Evolutionary conservation across 129 eudicot species (phyloP).

Genomic region (Flaveria ramosissima): DNA sequence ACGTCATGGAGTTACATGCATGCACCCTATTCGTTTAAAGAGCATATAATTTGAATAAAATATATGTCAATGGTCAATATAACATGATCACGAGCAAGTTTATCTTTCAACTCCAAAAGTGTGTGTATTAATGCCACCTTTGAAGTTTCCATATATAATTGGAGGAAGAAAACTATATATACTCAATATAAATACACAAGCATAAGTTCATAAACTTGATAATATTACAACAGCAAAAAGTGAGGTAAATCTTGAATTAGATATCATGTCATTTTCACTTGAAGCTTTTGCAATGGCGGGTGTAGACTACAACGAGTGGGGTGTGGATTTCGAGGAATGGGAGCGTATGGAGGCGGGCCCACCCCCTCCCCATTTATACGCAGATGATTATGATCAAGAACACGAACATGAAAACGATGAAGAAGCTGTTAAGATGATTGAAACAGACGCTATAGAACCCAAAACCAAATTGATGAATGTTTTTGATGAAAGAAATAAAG

Average conservation of each 20-base stretch:
- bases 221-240: background rate
- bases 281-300: conserved; percentile 50
- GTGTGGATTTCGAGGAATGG: conserved; percentile 31
- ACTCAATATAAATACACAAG: background rate
- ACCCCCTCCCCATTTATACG: conserved; percentile 34
- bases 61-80: background rate
- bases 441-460: background rate
- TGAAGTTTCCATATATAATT: conserved; percentile 8
- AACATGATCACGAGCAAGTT: conserved; percentile 27
- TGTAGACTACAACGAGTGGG: conserved; percentile 28
- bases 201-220: background rate
- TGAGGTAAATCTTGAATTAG: background rate
- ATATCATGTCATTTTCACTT: conserved; percentile 37
- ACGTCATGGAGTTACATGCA: background rate
- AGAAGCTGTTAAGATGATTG: background rate
- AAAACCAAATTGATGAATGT: conserved; percentile 9
- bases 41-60: background rate
- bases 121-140: background rate
- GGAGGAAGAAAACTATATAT: background rate
- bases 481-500: conserved; percentile 9
- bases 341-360: conserved; percentile 26
- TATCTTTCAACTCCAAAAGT: conserved; percentile 22
- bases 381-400: conserved; percentile 22
- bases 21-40: background rate
- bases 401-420: background rate